Base-by-base conservation (phyloP, 2,329 filamentous ascomycete genomes). In the Fusarium miscanthi region DNA sequence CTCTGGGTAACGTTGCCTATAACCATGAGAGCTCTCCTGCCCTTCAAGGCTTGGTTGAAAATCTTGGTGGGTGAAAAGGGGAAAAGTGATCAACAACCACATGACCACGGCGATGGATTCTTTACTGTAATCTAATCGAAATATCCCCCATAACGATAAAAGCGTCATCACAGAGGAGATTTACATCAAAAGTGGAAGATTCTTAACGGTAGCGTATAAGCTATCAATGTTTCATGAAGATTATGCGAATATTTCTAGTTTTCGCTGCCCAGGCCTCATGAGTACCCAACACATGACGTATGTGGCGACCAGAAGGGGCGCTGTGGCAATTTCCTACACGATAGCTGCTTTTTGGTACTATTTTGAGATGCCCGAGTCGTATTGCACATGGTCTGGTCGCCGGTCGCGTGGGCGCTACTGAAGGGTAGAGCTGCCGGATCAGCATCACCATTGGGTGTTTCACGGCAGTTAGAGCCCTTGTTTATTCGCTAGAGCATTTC, bases 351-450 rank as follows among this genome's bases (percentile, higher is more conserved):
- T 27, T 17, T n/a, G 13, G 13, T 57, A 1, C 40, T n/a, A 33
- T 45, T 57, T 27, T 21, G 9, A 45, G 30, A 17, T 40, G 16
- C 53, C 40, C 1, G 12, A 35, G 23, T 57, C 38, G 53, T 35
- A 35, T 35, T 13, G 35, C 12, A 17, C 17, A 41, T 9, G 25
- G 30, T 45, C 40, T 33, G 30, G 35, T 57, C n/a, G 19, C 14
- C 23, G 4, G 33, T 35, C 30, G 40, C n/a, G 52, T 21, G 12
- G n/a, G n/a, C 53, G 38, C 53, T 56, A 56, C n/a, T 21, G 12
- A 25, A 35, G 30, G 52, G n/a, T 45, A 56, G 30, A 33, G 38
- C n/a, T 56, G 40, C 53, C 38, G 38, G 53, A 56, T 49, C 13
- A 53, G 49, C 46, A 49, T 23, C 11, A 33, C 46, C 16, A 49